A percentile compares a stretch with the other conserved stretches of the same genome.
phyloP scores from a whole-genome alignment of 306 rosid genomes.

The Begonia peltatifolia region DNA sequence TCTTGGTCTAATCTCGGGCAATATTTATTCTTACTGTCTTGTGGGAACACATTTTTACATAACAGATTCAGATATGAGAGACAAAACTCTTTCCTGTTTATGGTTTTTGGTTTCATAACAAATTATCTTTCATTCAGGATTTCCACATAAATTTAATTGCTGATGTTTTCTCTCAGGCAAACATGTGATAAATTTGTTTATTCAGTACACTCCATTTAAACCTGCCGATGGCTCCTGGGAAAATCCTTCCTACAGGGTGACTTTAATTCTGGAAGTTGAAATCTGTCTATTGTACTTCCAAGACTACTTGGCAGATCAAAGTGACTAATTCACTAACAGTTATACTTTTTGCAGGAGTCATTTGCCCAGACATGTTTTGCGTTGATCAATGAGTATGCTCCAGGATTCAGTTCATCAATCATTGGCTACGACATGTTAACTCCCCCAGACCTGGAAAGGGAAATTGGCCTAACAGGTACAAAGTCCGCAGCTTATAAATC shows the following conservation, averaged over 20 bases:
- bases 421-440: constrained; percentile 89
- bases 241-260: constrained; percentile 63
- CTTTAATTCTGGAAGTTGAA: constrained; percentile 14
- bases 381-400: constrained; percentile 78
- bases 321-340: background rate
- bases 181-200: constrained; percentile 83
- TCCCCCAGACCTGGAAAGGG: constrained; percentile 94
- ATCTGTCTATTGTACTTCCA: constrained; percentile 4
- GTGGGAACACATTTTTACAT: background rate
- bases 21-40: background rate
- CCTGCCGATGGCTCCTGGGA: constrained; percentile 78
- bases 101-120: too few relatives aligned
- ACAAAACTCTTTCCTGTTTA: too few relatives aligned
- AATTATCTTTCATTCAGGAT: too few relatives aligned
- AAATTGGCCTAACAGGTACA: constrained; percentile 82
- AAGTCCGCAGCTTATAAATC: background rate
- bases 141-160: too few relatives aligned
- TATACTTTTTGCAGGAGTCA: constrained; percentile 39
- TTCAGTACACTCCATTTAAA: constrained; percentile 85
- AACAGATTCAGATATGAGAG: too few relatives aligned
- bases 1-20: background rate
- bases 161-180: constrained; percentile 28
- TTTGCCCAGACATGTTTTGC: constrained; percentile 61
- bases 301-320: background rate
- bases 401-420: constrained; percentile 71